phyloP scores from a whole-genome alignment of 768 basidiomycete species.

The Suillus luteus region DNA sequence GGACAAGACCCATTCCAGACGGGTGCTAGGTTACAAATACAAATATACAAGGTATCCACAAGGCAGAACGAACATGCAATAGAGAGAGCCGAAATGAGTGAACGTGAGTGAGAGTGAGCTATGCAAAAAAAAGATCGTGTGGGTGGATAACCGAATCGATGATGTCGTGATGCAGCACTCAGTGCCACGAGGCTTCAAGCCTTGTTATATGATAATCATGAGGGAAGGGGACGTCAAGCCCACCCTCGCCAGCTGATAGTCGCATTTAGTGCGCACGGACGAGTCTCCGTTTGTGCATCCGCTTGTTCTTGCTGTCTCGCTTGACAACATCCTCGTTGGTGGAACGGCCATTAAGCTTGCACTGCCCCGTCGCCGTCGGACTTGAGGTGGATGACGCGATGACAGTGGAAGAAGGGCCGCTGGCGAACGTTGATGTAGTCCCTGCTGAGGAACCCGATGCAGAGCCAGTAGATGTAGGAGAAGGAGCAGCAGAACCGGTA shows the following conservation, averaged over 20 bases:
- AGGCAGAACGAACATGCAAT: neutral
- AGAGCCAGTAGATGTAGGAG: constrained; percentile 16
- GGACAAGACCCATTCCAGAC: constrained; percentile 1
- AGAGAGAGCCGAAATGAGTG: neutral
- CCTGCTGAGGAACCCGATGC: constrained; percentile 16
- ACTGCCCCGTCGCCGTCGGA: constrained; percentile 13
- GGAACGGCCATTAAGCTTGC: constrained; percentile 24
- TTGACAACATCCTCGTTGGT: constrained; percentile 18
- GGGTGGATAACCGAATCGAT: neutral
- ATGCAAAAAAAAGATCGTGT: neutral
- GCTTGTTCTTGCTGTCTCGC: constrained; percentile 19
- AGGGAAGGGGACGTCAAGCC: constrained; percentile 4
- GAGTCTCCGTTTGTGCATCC: constrained; percentile 29
- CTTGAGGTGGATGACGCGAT: constrained; percentile 10
- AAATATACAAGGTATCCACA: neutral
- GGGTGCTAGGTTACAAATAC: neutral
- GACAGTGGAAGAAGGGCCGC: neutral
- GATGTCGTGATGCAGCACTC: constrained; percentile 1
- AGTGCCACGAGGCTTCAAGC: constrained; percentile 1
- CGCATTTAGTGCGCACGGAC: constrained; percentile 13
- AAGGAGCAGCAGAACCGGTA: constrained; percentile 19
- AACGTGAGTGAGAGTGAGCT: neutral
- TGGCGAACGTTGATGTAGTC: neutral
- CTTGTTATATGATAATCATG: neutral
- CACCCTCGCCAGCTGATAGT: neutral